A percentile compares a stretch with the other conserved stretches of the same genome.
Evolutionary conservation across 805 yeast genomes (phyloP).

Genomic region (Millerago galiae): DNA sequence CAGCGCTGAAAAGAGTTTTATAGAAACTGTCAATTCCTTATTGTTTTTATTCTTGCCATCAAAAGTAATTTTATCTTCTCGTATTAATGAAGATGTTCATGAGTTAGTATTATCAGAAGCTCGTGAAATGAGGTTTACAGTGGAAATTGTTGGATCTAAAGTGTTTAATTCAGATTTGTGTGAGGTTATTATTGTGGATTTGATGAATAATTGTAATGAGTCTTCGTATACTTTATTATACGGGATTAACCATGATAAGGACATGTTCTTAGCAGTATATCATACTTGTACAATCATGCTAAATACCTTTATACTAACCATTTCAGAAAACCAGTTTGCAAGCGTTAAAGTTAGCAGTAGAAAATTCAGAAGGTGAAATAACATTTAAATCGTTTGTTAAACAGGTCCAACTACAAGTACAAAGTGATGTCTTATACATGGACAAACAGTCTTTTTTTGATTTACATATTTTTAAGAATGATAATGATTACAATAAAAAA

Average conservation of each 20-base stretch:
- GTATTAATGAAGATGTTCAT: background rate
- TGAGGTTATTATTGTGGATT: conserved; percentile 1
- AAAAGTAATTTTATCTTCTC: background rate
- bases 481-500: conserved; percentile 1
- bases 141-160: background rate
- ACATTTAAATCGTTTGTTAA: conserved; percentile 1
- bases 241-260: background rate
- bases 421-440: conserved; percentile 18
- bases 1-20: background rate
- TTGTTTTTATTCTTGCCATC: background rate
- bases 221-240: background rate
- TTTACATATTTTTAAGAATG: conserved; percentile 19
- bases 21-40: background rate
- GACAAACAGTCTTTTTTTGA: conserved; percentile 26
- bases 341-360: conserved; percentile 1
- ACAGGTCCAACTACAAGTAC: conserved; percentile 2
- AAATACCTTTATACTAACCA: too few species aligned
- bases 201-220: background rate
- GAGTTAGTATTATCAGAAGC: background rate
- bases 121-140: background rate
- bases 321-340: conserved; percentile 2
- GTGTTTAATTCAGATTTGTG: background rate
- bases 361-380: background rate
- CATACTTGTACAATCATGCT: too few species aligned
- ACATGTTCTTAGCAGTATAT: conserved; percentile 1